These are phyloP conservation scores for Lepidopterella palustris DNA, from an alignment of 495 filamentous ascomycete genomes.

Conservation along the genomic window DNA sequence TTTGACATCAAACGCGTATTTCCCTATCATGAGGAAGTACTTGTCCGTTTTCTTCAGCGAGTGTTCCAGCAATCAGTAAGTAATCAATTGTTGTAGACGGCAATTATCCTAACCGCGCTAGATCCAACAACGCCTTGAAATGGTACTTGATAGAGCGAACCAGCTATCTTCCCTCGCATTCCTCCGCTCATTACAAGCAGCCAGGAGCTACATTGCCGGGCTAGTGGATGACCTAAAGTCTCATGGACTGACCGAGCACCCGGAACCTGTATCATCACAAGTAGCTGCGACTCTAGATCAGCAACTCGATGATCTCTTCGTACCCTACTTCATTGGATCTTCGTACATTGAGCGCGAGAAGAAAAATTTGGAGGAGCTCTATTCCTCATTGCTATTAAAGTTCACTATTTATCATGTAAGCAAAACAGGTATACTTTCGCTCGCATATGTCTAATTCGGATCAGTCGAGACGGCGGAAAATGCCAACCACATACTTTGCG, in stretches of 20 bases:
- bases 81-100: neutral
- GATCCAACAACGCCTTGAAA: constrained; percentile 89
- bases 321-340: constrained; percentile 88
- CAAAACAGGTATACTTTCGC: neutral
- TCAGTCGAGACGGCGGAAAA: constrained; percentile 67
- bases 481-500: constrained; percentile 80
- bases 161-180: constrained; percentile 87
- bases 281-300: constrained; percentile 84
- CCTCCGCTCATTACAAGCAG: constrained; percentile 82
- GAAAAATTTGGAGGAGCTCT: constrained; percentile 82
- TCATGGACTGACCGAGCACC: constrained; percentile 91
- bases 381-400: constrained; percentile 88
- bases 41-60: constrained; percentile 85
- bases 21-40: constrained; percentile 89
- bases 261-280: constrained; percentile 81
- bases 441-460: constrained; percentile 1
- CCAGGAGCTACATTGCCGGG: constrained; percentile 73
- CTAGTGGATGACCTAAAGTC: constrained; percentile 89
- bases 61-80: constrained; percentile 84
- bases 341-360: constrained; percentile 95
- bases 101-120: neutral
- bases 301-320: constrained; percentile 92
- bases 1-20: constrained; percentile 93
- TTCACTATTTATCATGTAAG: constrained; percentile 79
- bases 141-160: constrained; percentile 91